Base-by-base conservation (phyloP, 2,329 filamentous ascomycete genomes). In the Byssochlamys sp. region DNA sequence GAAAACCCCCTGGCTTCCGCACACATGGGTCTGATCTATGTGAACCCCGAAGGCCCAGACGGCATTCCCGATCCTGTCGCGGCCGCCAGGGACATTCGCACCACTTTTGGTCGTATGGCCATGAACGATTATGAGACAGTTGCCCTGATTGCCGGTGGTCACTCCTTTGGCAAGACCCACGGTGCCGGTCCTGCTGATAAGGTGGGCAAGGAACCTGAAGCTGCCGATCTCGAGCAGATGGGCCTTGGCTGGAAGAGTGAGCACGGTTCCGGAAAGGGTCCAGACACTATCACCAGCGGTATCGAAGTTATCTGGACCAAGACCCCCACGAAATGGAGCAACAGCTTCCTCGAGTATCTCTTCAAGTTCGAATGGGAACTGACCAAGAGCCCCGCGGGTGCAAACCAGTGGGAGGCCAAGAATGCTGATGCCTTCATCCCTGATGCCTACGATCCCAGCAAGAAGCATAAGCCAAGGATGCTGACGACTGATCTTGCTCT, bases 41-140 rank as follows among this genome's bases (percentile, higher is more conserved):
- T 90, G 60, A 90, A 91, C 76, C 88, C 88, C 2, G 86, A 90
- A 72, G 88, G 88, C 6, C 88, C 88, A 28, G 84, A 90, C 64
- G 87, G 84, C 59, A 81, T 81, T 57, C 85, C 87, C 2, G 87
- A 91, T 67, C 85, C 87, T 24, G 72, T 85, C 48, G 85, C 85
- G 12, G 81, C 88, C 1, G 88, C 84, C 49, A 74, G 80, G 58
- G 88, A 91, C 66, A 91, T 91, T 68, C 86, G 87, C 62, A 80
- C 78, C 58, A 89, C 88, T 19, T 91, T 91, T 65, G 80, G 79
- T 61, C 87, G 87, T 71, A 91, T 91, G 88, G 88, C 84, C 60
- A 91, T 91, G 88, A 84, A 89, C 69, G 87, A 91, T 69, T 84
- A 89, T 74, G 88, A 91, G 78, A 91, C 88, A 0, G 88, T 89